phyloP scores from a whole-genome alignment of 2,329 filamentous ascomycete species.

The Aspergillus melleus region DNA sequence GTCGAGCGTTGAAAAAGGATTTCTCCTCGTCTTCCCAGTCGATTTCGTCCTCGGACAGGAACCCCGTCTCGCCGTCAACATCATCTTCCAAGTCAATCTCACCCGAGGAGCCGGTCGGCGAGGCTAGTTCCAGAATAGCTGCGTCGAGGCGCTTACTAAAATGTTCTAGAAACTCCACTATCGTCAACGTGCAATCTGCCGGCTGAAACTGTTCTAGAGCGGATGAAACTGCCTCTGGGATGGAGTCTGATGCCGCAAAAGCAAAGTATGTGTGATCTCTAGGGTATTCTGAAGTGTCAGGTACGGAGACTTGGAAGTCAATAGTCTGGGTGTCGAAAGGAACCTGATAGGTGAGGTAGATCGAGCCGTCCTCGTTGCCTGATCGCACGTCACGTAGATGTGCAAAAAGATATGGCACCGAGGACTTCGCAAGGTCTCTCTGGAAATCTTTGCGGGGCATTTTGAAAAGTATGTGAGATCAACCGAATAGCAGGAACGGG shows the following conservation, averaged over 20 bases:
- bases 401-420: slow-evolving; percentile 38
- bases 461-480: slow-evolving; percentile 6
- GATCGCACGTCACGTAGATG: slow-evolving; percentile 57
- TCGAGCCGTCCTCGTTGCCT: slow-evolving; percentile 71
- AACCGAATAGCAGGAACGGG: neutral
- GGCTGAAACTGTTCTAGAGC: slow-evolving; percentile 48
- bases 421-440: slow-evolving; percentile 54
- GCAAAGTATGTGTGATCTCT: slow-evolving; percentile 58
- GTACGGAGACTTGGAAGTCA: slow-evolving; percentile 40
- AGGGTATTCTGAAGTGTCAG: slow-evolving; percentile 63
- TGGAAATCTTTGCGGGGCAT: slow-evolving; percentile 71
- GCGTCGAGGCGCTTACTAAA: slow-evolving; percentile 13
- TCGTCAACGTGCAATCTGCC: slow-evolving; percentile 42
- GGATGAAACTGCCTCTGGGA: slow-evolving; percentile 18
- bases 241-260: slow-evolving; percentile 51
- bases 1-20: slow-evolving; percentile 1
- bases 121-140: slow-evolving; percentile 3
- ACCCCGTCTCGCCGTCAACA: slow-evolving; percentile 21
- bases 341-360: slow-evolving; percentile 60
- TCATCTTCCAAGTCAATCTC: slow-evolving; percentile 25
- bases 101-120: slow-evolving; percentile 16
- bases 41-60: slow-evolving; percentile 27
- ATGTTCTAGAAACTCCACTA: slow-evolving; percentile 46
- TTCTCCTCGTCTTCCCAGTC: slow-evolving; percentile 25
- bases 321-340: slow-evolving; percentile 28